A percentile compares a stretch with the other conserved stretches of the same genome.
phyloP scores from a whole-genome alignment of 805 yeast genomes.

The Kazachstania taianensis region DNA sequence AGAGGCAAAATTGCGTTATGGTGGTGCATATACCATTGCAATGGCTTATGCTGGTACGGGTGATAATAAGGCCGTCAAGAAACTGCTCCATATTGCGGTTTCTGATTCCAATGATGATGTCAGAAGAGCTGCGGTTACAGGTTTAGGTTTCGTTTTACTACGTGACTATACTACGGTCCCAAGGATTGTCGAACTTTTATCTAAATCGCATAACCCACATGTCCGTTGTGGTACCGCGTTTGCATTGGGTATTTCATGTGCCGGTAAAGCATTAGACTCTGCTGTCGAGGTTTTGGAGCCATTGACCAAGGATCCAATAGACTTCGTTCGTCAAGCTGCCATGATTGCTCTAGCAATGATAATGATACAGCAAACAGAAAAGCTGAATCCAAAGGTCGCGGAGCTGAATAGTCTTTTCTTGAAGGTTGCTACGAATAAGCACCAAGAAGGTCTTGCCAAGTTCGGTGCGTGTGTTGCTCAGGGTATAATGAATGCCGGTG shows the following conservation, averaged over 20 bases:
- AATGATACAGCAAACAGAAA: slow-evolving; percentile 79
- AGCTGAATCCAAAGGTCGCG: slow-evolving; percentile 67
- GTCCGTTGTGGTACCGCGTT: slow-evolving; percentile 97
- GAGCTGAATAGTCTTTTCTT: slow-evolving; percentile 66
- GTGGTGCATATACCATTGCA: slow-evolving; percentile 91
- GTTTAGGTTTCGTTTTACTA: slow-evolving; percentile 81
- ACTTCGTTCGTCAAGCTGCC: slow-evolving; percentile 97
- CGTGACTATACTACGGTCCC: slow-evolving; percentile 92
- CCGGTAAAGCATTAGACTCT: slow-evolving; percentile 80
- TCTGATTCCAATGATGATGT: slow-evolving; percentile 95
- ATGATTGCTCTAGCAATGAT: slow-evolving; percentile 87
- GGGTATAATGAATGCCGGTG: slow-evolving; percentile 98
- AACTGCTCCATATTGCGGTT: slow-evolving; percentile 84
- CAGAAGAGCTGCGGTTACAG: slow-evolving; percentile 89
- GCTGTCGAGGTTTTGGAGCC: slow-evolving; percentile 92
- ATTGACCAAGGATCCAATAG: slow-evolving; percentile 85
- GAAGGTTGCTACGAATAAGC: slow-evolving; percentile 71
- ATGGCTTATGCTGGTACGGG: slow-evolving; percentile 97
- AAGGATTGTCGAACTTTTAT: slow-evolving; percentile 81
- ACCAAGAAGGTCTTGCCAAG: slow-evolving; percentile 93
- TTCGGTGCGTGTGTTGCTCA: slow-evolving; percentile 96
- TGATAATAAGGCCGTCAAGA: slow-evolving; percentile 74
- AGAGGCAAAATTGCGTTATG: slow-evolving; percentile 80
- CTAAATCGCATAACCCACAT: slow-evolving; percentile 94
- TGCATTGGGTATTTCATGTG: slow-evolving; percentile 95